Evolutionary conservation across 2,329 filamentous ascomycete species (phyloP).

Genomic region (Ophiostoma himal-ulmi): DNA sequence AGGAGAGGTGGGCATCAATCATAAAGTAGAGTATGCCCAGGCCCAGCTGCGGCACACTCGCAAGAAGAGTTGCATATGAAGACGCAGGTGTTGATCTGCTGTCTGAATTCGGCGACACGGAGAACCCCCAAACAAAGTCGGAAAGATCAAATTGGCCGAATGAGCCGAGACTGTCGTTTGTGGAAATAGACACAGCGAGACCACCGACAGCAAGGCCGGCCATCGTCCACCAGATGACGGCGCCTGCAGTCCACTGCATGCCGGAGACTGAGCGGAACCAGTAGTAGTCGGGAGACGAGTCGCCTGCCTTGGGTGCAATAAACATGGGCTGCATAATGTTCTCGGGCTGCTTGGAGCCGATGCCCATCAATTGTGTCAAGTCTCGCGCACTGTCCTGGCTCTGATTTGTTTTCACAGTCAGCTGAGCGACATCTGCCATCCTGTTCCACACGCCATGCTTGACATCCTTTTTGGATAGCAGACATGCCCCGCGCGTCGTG

Average conservation of each 20-base stretch:
- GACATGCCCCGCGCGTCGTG: slow-evolving; percentile 38
- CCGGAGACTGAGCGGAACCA: slow-evolving; percentile 44
- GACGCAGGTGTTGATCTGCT: slow-evolving; percentile 5
- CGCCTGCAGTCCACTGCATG: slow-evolving; percentile 39
- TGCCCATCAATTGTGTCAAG: background rate
- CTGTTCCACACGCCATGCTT: slow-evolving; percentile 40
- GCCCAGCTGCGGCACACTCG: slow-evolving; percentile 45
- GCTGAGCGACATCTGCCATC: slow-evolving; percentile 34
- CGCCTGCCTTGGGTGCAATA: slow-evolving; percentile 24
- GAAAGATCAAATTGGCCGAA: slow-evolving; percentile 39
- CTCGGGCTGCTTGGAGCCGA: background rate
- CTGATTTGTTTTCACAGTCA: slow-evolving; percentile 19
- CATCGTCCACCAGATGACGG: slow-evolving; percentile 37
- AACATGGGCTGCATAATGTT: slow-evolving; percentile 21
- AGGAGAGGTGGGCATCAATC: slow-evolving; percentile 43
- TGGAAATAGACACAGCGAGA: slow-evolving; percentile 35
- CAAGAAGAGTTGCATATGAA: slow-evolving; percentile 36
- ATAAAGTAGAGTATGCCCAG: slow-evolving; percentile 44
- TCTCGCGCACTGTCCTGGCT: background rate
- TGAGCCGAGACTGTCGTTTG: slow-evolving; percentile 32
- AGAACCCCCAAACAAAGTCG: slow-evolving; percentile 19
- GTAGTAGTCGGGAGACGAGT: slow-evolving; percentile 34
- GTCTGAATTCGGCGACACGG: slow-evolving; percentile 24
- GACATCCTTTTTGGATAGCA: slow-evolving; percentile 45
- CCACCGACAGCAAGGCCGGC: slow-evolving; percentile 37